Conservation (phyloP, 2,329 filamentous ascomycete species). For the Fusarium pseudograminearum region DNA sequence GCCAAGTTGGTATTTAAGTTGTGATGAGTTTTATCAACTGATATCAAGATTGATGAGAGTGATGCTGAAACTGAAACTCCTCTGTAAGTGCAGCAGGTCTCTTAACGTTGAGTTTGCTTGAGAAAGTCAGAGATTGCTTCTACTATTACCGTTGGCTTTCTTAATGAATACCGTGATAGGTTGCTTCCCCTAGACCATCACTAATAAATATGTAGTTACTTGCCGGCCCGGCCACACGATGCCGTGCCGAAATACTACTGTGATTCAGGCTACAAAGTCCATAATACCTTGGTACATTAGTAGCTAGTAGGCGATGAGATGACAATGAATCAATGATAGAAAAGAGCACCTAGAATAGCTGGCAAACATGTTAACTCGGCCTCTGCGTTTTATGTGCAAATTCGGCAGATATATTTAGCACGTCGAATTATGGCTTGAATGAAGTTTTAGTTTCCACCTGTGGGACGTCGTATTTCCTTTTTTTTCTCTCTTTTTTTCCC, state of each 20-base stretch:
- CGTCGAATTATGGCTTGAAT: slow-evolving; percentile 14
- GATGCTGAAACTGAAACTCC: not conserved
- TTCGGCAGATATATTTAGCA: slow-evolving; percentile 13
- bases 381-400: not conserved
- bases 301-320: not conserved
- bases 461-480: slow-evolving; percentile 19
- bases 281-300: not conserved
- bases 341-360: not conserved
- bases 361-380: not conserved
- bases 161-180: slow-evolving; percentile 2
- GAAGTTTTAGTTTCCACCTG: slow-evolving; percentile 24
- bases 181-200: not conserved
- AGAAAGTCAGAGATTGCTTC: slow-evolving; percentile 2
- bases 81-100: not conserved
- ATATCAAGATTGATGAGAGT: not conserved
- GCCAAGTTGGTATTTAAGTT: not conserved
- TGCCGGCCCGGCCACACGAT: not conserved
- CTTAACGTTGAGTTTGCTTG: not conserved
- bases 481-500: not conserved
- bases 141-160: not conserved
- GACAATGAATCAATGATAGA: not conserved
- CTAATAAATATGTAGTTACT: not conserved
- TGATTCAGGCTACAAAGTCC: not conserved
- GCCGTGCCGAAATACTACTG: not conserved
- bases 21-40: not conserved